These are phyloP conservation scores for Acer campestre DNA, from an alignment of 345 rosid genomes.

Conservation along the genomic window DNA sequence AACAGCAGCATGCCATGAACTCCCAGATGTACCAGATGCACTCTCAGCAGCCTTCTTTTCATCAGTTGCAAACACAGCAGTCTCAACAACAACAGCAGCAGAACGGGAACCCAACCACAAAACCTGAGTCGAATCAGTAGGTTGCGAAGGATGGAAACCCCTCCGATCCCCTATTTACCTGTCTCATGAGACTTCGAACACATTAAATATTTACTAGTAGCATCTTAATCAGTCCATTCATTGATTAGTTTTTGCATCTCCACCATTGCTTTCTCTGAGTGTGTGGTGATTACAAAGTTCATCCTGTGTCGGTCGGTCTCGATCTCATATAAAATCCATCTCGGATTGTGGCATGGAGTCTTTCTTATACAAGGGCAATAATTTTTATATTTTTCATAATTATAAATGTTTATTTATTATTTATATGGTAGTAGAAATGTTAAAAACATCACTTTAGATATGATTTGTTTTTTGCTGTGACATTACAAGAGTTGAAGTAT, in stretches of 20 bases:
- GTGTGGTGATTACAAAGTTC: constrained; percentile 21
- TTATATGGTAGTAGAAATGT: constrained; percentile 31
- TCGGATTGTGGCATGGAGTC: constrained; percentile 28
- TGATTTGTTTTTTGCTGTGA: constrained; percentile 24
- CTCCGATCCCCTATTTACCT: background rate
- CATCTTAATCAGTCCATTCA: constrained; percentile 27
- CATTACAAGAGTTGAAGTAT: constrained; percentile 25
- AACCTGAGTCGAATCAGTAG: constrained; percentile 64
- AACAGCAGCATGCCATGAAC: constrained; percentile 45
- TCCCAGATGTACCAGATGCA: constrained; percentile 58
- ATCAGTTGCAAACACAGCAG: constrained; percentile 45
- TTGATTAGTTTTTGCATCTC: constrained; percentile 42
- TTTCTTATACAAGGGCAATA: constrained; percentile 16
- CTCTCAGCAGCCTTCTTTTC: constrained; percentile 28
- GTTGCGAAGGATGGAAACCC: constrained; percentile 10
- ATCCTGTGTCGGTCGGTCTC: constrained; percentile 15
- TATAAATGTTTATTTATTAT: constrained; percentile 13
- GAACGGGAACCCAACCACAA: constrained; percentile 46
- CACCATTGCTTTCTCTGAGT: constrained; percentile 9
- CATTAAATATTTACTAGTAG: constrained; percentile 17
- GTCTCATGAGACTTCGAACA: background rate
- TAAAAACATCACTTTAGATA: constrained; percentile 20
- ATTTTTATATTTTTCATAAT: constrained; percentile 24
- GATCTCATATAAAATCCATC: constrained; percentile 15
- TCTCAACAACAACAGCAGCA: constrained; percentile 28